A percentile compares a stretch with the other conserved stretches of the same genome.
Evolutionary conservation across 2,329 filamentous ascomycete species (phyloP).

Genomic region (Fusarium decemcellulare): DNA sequence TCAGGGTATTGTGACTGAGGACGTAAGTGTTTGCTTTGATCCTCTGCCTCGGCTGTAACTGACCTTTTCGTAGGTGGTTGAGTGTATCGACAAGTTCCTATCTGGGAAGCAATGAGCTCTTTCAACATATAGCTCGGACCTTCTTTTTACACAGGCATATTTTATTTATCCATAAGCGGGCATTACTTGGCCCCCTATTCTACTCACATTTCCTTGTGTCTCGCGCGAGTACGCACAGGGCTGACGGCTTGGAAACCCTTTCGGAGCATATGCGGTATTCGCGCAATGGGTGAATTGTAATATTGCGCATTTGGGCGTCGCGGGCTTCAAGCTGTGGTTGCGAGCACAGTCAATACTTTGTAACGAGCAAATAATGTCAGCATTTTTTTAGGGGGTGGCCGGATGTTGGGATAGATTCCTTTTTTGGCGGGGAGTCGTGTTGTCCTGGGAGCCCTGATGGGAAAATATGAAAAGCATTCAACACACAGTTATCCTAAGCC

Average conservation of each 20-base stretch:
- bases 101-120: conserved; percentile 40
- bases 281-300: conserved; percentile 25
- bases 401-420: conserved; percentile 17
- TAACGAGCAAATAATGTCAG: conserved; percentile 36
- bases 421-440: conserved; percentile 13
- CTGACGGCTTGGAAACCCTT: conserved; percentile 10
- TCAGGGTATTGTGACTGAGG: conserved; percentile 64
- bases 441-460: conserved; percentile 12
- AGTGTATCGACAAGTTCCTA: conserved; percentile 46
- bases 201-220: conserved; percentile 36
- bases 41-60: not conserved
- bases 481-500: conserved; percentile 18
- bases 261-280: conserved; percentile 22
- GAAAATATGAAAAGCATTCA: conserved; percentile 35
- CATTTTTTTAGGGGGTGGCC: conserved; percentile 8
- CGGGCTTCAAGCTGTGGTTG: conserved; percentile 16
- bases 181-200: conserved; percentile 21
- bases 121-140: conserved; percentile 7
- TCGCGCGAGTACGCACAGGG: conserved; percentile 10
- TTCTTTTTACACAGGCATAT: conserved; percentile 20
- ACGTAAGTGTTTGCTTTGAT: conserved; percentile 43
- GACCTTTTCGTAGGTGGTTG: conserved; percentile 39
- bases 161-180: conserved; percentile 35
- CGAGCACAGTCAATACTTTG: conserved; percentile 32
- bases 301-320: conserved; percentile 25